Evolutionary conservation across 1,284 basidiomycete genomes (phyloP).

Genomic region (Phaffia rhodozyma): DNA sequence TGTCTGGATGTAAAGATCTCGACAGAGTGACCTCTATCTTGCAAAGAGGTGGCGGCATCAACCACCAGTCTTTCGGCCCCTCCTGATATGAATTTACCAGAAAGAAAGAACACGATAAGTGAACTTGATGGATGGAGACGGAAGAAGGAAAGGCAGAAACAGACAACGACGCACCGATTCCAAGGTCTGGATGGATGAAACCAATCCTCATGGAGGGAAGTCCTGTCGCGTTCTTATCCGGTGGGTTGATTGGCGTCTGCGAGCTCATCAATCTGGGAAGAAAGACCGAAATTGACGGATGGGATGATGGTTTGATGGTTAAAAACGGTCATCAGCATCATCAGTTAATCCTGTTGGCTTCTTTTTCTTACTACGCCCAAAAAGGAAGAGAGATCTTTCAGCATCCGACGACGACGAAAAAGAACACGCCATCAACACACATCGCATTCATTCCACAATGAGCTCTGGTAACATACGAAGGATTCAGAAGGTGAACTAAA

Average conservation of each 20-base stretch:
- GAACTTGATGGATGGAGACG: background rate
- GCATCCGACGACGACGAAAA: too few relatives aligned
- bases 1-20: constrained; percentile 90
- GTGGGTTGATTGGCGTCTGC: too few relatives aligned
- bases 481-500: background rate
- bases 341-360: too few relatives aligned
- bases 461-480: background rate
- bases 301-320: background rate
- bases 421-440: too few relatives aligned
- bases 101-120: background rate
- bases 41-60: constrained; percentile 83
- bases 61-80: constrained; percentile 91
- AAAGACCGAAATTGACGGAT: too few relatives aligned
- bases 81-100: constrained; percentile 41
- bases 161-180: constrained; percentile 59
- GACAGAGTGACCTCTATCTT: constrained; percentile 74
- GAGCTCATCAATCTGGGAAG: too few relatives aligned
- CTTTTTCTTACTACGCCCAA: too few relatives aligned
- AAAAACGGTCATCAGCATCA: background rate
- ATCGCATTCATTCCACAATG: background rate
- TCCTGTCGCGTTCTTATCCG: background rate
- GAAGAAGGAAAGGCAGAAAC: background rate
- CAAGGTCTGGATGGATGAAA: constrained; percentile 89
- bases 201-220: constrained; percentile 46
- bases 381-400: too few relatives aligned